Evolutionary conservation across 140 eudicot genomes (phyloP).

Genomic region (Erigeron philadelphicus): DNA sequence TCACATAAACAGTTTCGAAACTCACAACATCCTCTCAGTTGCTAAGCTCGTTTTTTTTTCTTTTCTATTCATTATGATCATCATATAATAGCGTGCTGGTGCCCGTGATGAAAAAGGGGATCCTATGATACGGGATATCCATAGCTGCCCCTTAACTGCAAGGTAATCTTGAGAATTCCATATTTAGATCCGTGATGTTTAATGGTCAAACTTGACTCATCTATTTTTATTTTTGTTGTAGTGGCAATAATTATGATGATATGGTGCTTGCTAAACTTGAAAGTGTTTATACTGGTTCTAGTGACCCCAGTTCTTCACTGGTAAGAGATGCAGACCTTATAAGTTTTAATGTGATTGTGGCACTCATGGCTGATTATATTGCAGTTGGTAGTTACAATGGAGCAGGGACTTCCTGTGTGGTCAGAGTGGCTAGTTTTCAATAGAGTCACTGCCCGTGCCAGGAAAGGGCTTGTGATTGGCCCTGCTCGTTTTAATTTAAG

Average conservation of each 20-base stretch:
- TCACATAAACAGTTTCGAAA: not conserved
- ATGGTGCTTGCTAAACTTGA: constrained; percentile 87
- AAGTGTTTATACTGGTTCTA: constrained; percentile 84
- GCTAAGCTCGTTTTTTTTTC: not conserved
- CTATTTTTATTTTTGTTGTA: constrained; percentile 26
- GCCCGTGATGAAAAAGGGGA: constrained; percentile 87
- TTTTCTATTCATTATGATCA: not conserved
- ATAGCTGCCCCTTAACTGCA: constrained; percentile 86
- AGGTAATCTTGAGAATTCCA: constrained; percentile 36
- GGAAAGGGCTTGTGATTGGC: constrained; percentile 69
- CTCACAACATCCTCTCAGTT: not conserved
- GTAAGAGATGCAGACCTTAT: constrained; percentile 38
- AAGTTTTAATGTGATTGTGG: not conserved
- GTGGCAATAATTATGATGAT: constrained; percentile 84
- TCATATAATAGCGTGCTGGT: constrained; percentile 65
- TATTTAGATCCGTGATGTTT: not conserved
- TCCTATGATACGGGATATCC: constrained; percentile 73
- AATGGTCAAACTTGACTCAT: constrained; percentile 1
- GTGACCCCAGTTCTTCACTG: constrained; percentile 92
- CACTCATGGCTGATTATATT: constrained; percentile 15
- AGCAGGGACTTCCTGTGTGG: constrained; percentile 89
- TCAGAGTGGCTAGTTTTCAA: constrained; percentile 85
- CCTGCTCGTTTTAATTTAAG: constrained; percentile 63
- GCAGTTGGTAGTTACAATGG: constrained; percentile 94
- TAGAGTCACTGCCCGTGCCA: constrained; percentile 77